Evolutionary conservation across 1,139 yeast genomes (phyloP).

Genomic region (Magnusiomyces sp.): DNA sequence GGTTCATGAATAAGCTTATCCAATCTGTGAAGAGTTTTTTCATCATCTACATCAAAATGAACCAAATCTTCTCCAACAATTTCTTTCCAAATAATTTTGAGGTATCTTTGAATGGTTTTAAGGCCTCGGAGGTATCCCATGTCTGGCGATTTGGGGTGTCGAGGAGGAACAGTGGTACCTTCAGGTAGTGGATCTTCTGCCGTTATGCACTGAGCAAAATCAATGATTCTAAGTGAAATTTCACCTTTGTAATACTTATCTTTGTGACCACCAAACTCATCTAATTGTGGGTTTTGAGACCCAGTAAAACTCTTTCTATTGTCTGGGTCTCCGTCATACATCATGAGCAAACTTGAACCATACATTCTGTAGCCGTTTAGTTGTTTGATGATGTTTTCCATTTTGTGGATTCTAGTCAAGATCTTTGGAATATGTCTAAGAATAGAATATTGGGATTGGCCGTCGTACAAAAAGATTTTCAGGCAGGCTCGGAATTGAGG

Average conservation of each 20-base stretch:
- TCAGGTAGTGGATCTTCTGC: conserved; percentile 42
- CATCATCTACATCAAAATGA: too few species aligned
- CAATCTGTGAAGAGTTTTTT: too few species aligned
- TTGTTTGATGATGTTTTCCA: conserved; percentile 45
- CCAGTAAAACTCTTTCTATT: neutral
- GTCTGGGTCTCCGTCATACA: conserved; percentile 63
- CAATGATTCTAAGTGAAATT: conserved; percentile 67
- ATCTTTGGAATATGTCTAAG: conserved; percentile 61
- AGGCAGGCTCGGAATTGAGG: conserved; percentile 66
- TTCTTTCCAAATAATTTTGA: conserved; percentile 29
- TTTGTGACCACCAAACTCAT: neutral
- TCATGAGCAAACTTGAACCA: conserved; percentile 79
- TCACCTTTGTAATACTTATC: neutral
- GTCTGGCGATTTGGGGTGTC: conserved; percentile 56
- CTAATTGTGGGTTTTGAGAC: neutral
- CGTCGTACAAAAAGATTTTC: conserved; percentile 73
- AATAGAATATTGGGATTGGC: conserved; percentile 48
- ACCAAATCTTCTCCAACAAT: conserved; percentile 17
- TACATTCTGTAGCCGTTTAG: conserved; percentile 81
- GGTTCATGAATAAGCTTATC: too few species aligned
- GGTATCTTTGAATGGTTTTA: conserved; percentile 54
- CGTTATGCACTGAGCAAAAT: conserved; percentile 93
- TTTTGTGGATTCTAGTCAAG: conserved; percentile 49
- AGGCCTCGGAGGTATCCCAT: conserved; percentile 81
- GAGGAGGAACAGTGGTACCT: conserved; percentile 57